Evolutionary conservation across 2,329 filamentous ascomycete species (phyloP), one percentile per base, ranked within the genome.

Genomic region (Paecilomyces variotii): DNA sequence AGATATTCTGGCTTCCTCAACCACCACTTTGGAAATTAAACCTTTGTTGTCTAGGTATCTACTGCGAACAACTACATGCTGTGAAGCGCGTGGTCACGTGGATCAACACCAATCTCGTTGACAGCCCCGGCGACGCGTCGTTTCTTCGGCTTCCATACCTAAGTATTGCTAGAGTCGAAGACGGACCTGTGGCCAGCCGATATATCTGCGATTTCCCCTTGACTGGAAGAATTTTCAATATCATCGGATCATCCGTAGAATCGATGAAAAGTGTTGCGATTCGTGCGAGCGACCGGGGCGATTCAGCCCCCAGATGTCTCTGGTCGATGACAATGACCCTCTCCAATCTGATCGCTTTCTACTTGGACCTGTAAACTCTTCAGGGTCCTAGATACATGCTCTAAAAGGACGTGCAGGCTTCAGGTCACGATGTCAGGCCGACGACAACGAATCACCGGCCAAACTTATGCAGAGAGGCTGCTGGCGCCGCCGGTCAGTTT

Each of bases 371-470:
- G 14, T 52, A 28, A 52, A 28, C 2, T 2, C 7, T 28, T 28
- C n/a, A 24, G 25, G 12, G 7, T 52, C 27, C 24, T 26, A 28
- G 19, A 27, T 52, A 52, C 25, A 26, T 60, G 53, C 77, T 87
- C 85, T 55, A 14, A 57, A 50, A 28, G 9, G 30, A 26, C 27
- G 27, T 25, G 14, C 3, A 30, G 12, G 10, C 27, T 28, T 35
- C 27, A 24, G 3, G 25, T 45, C 1, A 34, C 1, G 35, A 64
- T 62, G 58, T 30, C 56, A 9, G 53, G n/a, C 24, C 53, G 51
- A 24, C 34, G 57, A 53, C 61, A 66, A 55, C 53, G 49, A 39
- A 59, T 54, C 30, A 66, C 61, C 45, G 64, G 64, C 25, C 61
- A 62, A 52, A 60, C 64, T 30, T 66, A 61, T 39, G 59, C 57